Conservation (phyloP, 1,139 yeast genomes). For the Debaryomyces fabryi region DNA sequence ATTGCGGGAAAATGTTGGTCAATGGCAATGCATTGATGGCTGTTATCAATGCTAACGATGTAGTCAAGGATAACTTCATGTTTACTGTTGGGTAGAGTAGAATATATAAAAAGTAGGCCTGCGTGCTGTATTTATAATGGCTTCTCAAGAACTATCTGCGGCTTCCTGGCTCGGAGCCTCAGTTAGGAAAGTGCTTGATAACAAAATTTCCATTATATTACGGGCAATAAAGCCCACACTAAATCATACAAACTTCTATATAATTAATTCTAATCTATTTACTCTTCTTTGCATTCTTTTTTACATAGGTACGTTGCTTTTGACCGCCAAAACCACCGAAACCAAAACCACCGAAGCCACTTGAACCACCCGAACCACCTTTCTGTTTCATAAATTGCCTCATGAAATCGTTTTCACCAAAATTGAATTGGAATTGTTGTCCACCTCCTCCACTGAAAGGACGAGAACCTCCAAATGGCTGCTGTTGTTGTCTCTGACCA, state of each 20-base stretch:
- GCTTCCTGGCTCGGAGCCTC: conserved; percentile 7
- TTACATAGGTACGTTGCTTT: conserved; percentile 21
- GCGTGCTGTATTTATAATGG: background rate
- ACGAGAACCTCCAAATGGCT: conserved; percentile 15
- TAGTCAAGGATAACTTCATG: conserved; percentile 16
- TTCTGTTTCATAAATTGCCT: conserved; percentile 16
- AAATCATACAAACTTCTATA: background rate
- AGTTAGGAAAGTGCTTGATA: conserved; percentile 4
- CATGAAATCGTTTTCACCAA: conserved; percentile 19
- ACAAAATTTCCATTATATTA: background rate
- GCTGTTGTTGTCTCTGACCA: conserved; percentile 21
- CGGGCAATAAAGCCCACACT: background rate
- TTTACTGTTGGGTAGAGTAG: background rate
- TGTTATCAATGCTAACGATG: conserved; percentile 23
- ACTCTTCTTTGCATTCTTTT: conserved; percentile 17
- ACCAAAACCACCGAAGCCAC: conserved; percentile 22
- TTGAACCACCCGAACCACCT: conserved; percentile 24
- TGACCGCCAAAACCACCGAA: conserved; percentile 19
- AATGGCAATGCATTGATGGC: conserved; percentile 31
- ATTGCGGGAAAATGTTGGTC: conserved; percentile 4
- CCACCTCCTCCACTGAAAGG: conserved; percentile 30
- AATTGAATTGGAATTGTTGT: conserved; percentile 34
- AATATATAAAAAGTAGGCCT: background rate
- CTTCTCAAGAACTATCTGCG: conserved; percentile 5
- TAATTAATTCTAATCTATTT: background rate